Conservation (phyloP, 768 basidiomycete genomes). For the Suillus paluster region DNA sequence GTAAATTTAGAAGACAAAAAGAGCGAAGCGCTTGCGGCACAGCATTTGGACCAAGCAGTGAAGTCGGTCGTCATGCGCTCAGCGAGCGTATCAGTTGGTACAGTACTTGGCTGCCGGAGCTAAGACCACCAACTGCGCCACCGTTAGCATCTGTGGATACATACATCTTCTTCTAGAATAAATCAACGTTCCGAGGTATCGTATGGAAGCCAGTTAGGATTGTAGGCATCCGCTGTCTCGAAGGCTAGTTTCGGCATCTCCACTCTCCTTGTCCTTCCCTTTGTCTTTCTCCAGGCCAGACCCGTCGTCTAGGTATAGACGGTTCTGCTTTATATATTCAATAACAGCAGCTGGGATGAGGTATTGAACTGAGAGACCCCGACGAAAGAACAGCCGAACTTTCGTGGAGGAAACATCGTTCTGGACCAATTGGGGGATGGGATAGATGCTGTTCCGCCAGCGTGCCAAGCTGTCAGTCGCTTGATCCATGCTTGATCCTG, state of each 20-base stretch:
- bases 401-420: constrained; percentile 98
- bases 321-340: constrained; percentile 90
- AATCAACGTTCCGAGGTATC: neutral
- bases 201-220: neutral
- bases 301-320: constrained; percentile 72
- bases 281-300: constrained; percentile 39
- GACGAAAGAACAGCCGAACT: constrained; percentile 78
- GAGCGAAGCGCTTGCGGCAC: no score
- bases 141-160: neutral
- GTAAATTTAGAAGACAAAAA: no score
- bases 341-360: constrained; percentile 90
- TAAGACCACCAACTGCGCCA: no score
- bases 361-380: constrained; percentile 86
- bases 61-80: no score
- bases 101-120: no score
- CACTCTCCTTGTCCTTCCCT: constrained; percentile 39
- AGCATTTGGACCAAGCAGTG: no score
- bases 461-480: constrained; percentile 74
- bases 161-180: neutral
- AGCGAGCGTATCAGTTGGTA: no score
- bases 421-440: constrained; percentile 93
- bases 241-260: neutral
- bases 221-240: neutral
- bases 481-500: constrained; percentile 90
- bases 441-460: constrained; percentile 84